Evolutionary conservation across 768 basidiomycete species (phyloP).

Genomic region (Scleroderma bovista): DNA sequence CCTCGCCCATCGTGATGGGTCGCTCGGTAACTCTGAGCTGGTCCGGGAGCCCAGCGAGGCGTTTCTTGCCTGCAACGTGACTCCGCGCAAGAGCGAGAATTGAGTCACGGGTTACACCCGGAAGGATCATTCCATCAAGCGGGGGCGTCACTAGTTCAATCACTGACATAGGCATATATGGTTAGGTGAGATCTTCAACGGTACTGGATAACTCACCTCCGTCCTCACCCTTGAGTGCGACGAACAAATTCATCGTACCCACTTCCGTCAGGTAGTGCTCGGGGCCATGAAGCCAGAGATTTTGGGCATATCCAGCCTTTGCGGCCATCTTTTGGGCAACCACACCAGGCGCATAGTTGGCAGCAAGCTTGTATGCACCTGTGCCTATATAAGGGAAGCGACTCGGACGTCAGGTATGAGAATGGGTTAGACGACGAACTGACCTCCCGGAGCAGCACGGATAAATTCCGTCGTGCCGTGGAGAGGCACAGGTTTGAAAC

Average conservation of each 20-base stretch:
- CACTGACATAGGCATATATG: conserved; percentile 22
- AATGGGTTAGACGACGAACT: background rate
- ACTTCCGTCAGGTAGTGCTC: conserved; percentile 56
- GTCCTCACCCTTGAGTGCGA: conserved; percentile 66
- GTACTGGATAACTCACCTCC: conserved; percentile 41
- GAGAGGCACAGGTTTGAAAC: conserved; percentile 89
- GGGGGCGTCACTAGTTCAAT: conserved; percentile 61
- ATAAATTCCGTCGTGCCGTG: conserved; percentile 79
- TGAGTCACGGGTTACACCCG: conserved; percentile 65
- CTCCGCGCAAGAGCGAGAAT: conserved; percentile 43
- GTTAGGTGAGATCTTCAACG: background rate
- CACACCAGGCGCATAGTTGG: conserved; percentile 86
- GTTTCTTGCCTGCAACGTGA: conserved; percentile 45
- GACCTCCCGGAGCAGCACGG: conserved; percentile 82
- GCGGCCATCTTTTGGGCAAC: conserved; percentile 79
- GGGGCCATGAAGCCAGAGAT: conserved; percentile 81
- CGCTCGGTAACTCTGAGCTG: conserved; percentile 62
- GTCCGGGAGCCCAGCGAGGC: conserved; percentile 47
- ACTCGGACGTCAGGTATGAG: conserved; percentile 3
- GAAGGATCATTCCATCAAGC: conserved; percentile 59
- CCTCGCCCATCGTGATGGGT: conserved; percentile 69
- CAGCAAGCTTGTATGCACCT: conserved; percentile 82
- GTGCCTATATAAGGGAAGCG: conserved; percentile 44
- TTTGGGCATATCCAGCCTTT: conserved; percentile 75
- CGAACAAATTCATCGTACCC: conserved; percentile 92